phyloP scores from a whole-genome alignment of 1,139 yeast species.

The Debaryomycetaceae sp. region DNA sequence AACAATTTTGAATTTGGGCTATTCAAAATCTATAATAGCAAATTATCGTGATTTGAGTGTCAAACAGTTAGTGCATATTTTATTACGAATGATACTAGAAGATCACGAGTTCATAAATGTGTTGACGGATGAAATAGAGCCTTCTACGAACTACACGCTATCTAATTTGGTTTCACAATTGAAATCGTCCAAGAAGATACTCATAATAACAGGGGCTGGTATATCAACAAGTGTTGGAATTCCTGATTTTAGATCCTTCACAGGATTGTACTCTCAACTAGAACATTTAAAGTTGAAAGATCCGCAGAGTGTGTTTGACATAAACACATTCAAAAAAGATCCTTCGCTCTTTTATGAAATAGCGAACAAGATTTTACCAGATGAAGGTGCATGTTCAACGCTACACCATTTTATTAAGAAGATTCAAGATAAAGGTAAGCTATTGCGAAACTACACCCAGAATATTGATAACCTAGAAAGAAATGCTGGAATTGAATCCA shows the following conservation, averaged over 20 bases:
- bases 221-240: slow-evolving; percentile 90
- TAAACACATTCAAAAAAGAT: slow-evolving; percentile 68
- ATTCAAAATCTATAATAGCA: slow-evolving; percentile 7
- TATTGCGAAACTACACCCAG: slow-evolving; percentile 88
- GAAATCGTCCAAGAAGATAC: slow-evolving; percentile 24
- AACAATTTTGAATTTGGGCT: slow-evolving; percentile 47
- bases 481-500: slow-evolving; percentile 70
- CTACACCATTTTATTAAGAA: slow-evolving; percentile 79
- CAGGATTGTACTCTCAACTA: slow-evolving; percentile 80
- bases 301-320: slow-evolving; percentile 92
- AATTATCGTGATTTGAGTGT: slow-evolving; percentile 8
- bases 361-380: slow-evolving; percentile 86
- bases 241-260: slow-evolving; percentile 90
- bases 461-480: slow-evolving; percentile 91
- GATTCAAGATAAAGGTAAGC: slow-evolving; percentile 73
- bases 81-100: slow-evolving; percentile 15
- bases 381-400: slow-evolving; percentile 71
- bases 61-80: slow-evolving; percentile 13
- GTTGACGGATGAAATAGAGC: not conserved
- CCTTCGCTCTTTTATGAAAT: slow-evolving; percentile 84
- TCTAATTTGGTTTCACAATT: not conserved
- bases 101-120: slow-evolving; percentile 5
- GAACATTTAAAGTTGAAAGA: slow-evolving; percentile 72
- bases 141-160: not conserved
- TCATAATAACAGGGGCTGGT: slow-evolving; percentile 95